These are phyloP conservation scores for Linnemannia elongata DNA, from an alignment of 192 early-diverging fungal genomes.

Conservation along the genomic window DNA sequence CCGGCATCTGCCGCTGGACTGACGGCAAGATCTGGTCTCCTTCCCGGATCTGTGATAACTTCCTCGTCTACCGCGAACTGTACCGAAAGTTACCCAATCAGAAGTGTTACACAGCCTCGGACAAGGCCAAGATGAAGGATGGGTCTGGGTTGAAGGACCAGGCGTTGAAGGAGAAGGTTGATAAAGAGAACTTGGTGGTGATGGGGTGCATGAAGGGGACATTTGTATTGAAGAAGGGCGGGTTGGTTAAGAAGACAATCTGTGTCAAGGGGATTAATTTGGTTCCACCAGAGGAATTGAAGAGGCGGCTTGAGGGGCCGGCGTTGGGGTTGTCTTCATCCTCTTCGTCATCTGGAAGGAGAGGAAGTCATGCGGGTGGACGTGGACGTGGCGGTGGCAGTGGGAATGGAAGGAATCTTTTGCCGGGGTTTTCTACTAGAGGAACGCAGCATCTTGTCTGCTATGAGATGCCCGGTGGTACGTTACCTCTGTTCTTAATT, in stretches of 20 bases:
- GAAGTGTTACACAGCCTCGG: conserved; percentile 24
- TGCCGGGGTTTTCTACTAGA: neutral
- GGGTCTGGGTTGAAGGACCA: conserved; percentile 39
- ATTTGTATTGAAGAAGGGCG: conserved; percentile 55
- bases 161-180: conserved; percentile 26
- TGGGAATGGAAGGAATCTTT: neutral
- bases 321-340: too few relatives aligned
- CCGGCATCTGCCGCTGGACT: conserved; percentile 58
- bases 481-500: neutral
- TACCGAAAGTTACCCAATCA: conserved; percentile 34
- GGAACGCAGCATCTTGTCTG: conserved; percentile 38
- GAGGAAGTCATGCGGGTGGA: neutral
- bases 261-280: conserved; percentile 33
- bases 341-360: neutral
- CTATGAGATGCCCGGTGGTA: conserved; percentile 47
- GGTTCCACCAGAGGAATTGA: neutral
- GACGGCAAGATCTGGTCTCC: conserved; percentile 60
- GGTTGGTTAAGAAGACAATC: conserved; percentile 57
- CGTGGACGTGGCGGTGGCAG: neutral
- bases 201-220: conserved; percentile 53
- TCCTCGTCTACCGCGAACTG: conserved; percentile 57
- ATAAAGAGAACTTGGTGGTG: conserved; percentile 42
- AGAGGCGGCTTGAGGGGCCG: neutral
- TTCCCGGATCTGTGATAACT: conserved; percentile 53
- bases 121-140: conserved; percentile 30